These are phyloP conservation scores for Sporothrix pseudoabietina DNA, from an alignment of 2,329 filamentous ascomycete species.

Conservation along the genomic window DNA sequence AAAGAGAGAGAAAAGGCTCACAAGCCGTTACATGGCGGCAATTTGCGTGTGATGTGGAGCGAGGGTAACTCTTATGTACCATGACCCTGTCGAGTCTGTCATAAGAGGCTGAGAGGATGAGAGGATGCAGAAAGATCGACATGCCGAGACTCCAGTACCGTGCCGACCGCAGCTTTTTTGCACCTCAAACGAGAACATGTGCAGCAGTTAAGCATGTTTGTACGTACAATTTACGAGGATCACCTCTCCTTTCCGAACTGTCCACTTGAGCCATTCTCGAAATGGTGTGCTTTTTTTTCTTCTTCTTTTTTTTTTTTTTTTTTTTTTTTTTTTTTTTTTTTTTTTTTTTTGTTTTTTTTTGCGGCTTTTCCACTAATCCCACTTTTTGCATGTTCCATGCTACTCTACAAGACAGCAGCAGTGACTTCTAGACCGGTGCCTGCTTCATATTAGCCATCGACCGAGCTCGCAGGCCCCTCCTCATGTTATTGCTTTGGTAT, in stretches of 20 bases:
- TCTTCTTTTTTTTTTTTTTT: too few species aligned
- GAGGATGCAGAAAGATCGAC: not conserved
- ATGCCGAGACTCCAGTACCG: slow-evolving; percentile 1
- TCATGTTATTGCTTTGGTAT: not conserved
- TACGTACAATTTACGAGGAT: not conserved
- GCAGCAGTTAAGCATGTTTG: not conserved
- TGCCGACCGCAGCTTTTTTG: slow-evolving; percentile 8
- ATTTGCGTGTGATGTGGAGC: too few species aligned
- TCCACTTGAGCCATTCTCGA: not conserved
- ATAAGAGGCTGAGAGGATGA: not conserved
- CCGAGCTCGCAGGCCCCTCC: not conserved
- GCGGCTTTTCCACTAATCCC: slow-evolving; percentile 7
- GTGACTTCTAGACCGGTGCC: not conserved
- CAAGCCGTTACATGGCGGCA: not conserved
- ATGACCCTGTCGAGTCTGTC: too few species aligned
- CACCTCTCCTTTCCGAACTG: not conserved
- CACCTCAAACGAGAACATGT: slow-evolving; percentile 1
- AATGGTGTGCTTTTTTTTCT: slow-evolving; percentile 6
- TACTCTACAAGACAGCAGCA: not conserved
- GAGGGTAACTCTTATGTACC: not conserved
- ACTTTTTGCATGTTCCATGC: not conserved
- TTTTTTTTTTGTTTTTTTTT: too few species aligned
- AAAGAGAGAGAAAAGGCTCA: not conserved
- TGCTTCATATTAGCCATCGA: slow-evolving; percentile 16
- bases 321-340: too few species aligned